A percentile compares a stretch with the other conserved stretches of the same genome.
Conservation (phyloP, 2,329 filamentous ascomycete genomes). For the Tolypocladium album region DNA sequence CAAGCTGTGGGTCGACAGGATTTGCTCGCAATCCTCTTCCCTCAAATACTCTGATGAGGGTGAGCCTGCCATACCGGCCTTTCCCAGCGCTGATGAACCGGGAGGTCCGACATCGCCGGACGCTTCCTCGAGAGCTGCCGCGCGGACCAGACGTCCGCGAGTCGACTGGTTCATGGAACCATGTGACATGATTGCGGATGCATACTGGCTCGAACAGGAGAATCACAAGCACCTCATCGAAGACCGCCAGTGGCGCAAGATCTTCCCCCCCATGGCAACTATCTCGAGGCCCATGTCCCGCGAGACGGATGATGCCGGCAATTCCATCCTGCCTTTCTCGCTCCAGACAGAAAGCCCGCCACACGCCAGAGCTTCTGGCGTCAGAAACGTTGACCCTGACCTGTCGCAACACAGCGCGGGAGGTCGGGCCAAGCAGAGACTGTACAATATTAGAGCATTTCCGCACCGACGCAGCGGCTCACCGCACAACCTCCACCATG, state of each 20-base stretch:
- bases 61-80: constrained; percentile 28
- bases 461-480: constrained; percentile 43
- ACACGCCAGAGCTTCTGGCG: constrained; percentile 11
- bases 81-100: constrained; percentile 33
- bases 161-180: constrained; percentile 80
- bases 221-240: constrained; percentile 74
- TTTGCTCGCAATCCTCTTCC: constrained; percentile 29
- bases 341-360: constrained; percentile 11
- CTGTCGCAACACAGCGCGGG: constrained; percentile 40
- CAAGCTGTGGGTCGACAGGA: constrained; percentile 63
- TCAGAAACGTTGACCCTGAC: constrained; percentile 25
- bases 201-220: constrained; percentile 79
- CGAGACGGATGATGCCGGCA: constrained; percentile 15
- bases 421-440: constrained; percentile 48
- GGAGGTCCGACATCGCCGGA: constrained; percentile 31
- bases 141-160: constrained; percentile 59
- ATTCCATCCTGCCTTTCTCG: constrained; percentile 13
- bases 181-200: constrained; percentile 78
- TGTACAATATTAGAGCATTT: constrained; percentile 43
- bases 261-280: constrained; percentile 44
- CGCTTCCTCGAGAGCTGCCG: constrained; percentile 28
- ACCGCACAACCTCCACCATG: constrained; percentile 33
- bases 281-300: constrained; percentile 18
- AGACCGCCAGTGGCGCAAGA: constrained; percentile 62
- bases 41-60: constrained; percentile 12